Base-by-base conservation (phyloP, 306 rosid species). In the Sicyos baderoa region DNA sequence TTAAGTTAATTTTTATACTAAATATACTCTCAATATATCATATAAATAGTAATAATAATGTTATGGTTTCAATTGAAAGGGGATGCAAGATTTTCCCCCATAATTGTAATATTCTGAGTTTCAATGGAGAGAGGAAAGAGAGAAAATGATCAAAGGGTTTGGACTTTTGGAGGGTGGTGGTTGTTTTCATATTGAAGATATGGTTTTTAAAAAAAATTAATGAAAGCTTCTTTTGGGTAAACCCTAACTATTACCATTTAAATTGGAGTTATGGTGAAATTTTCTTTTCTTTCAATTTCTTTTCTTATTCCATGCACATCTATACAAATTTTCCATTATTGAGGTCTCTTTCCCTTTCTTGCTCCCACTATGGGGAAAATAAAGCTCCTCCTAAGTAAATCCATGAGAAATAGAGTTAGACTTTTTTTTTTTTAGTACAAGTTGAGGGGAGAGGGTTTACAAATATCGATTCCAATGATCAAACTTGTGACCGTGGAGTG, bases 171-270 rank as follows among this genome's bases (percentile, higher is more conserved):
- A 61, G 3, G 14, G 13, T 59, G 66, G 60, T 54, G 40, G 48
- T 35, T 60, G 48, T 32, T 60, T 61, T 37, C 49, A 25, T 25
- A 25, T 25, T 25, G 29, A 25, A 25, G 29, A 25, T 1, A 25
- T n/a, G n/a, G n/a, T n/a, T n/a, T n/a, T n/a, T n/a, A 3, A 25
- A 25, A 25, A 25, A 25, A 25, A 25, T 25, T 3, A 19, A 62
- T 62, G 51, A 40, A 62, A 62, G 7, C 29, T 62, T 23, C 68
- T 40, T 40, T 35, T 9, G 25, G 51, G 15, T 37, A n/a, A 62
- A 25, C 68, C 67, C 37, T 59, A 59, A 29, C 37, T 61, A 35
- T 61, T 61, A 23, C 68, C 49, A 35, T 37, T 23, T 61, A 59
- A 59, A 29, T 59, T 29, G 66, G 66, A 59, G 35, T 27, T 59